Evolutionary conservation across 1,284 basidiomycete genomes (phyloP).

Genomic region (Inonotus obliquus): DNA sequence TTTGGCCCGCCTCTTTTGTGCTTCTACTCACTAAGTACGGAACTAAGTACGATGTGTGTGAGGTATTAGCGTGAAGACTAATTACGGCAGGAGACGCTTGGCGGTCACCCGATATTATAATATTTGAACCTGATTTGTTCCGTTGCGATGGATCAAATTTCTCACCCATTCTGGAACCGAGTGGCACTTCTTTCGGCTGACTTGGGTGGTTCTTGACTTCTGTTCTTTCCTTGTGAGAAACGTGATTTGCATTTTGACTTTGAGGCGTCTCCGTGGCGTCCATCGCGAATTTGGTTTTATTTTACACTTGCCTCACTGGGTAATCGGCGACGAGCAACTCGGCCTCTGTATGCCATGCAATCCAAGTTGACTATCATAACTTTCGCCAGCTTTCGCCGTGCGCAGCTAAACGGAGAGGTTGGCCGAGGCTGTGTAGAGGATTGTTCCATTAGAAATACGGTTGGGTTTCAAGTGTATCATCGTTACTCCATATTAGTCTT

Average conservation of each 20-base stretch:
- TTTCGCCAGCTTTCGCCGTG: not conserved
- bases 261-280: conserved; percentile 9
- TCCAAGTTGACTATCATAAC: not conserved
- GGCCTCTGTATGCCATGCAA: not conserved
- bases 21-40: not conserved
- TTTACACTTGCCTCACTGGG: not conserved
- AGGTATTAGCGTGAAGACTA: not conserved
- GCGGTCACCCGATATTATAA: not conserved
- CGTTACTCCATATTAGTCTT: conserved; percentile 12
- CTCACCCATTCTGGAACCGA: not conserved
- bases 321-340: not conserved
- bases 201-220: conserved; percentile 2
- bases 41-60: not conserved
- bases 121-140: conserved; percentile 1
- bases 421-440: conserved; percentile 11
- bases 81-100: not conserved
- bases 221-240: not conserved
- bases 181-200: not conserved
- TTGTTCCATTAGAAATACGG: conserved; percentile 14
- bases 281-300: not conserved
- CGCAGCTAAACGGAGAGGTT: conserved; percentile 10
- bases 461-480: conserved; percentile 16
- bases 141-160: not conserved
- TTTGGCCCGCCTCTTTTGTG: not conserved
- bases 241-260: conserved; percentile 18